Base-by-base conservation (phyloP, 192 early-diverging fungal species). In the Backusella sp. region DNA sequence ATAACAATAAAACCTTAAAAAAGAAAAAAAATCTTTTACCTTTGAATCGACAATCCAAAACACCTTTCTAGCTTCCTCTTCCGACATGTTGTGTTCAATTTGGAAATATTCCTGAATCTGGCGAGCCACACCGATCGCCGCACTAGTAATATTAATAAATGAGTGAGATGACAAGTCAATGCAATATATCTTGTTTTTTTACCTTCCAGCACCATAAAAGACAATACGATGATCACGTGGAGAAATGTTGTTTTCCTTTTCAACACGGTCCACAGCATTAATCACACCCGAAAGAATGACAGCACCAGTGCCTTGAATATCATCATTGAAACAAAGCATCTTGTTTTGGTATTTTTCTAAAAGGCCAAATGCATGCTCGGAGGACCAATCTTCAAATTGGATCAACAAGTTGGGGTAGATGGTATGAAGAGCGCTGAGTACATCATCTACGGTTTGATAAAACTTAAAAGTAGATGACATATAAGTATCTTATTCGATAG, bases 321-420 rank as follows among this genome's bases (percentile, higher is more conserved):
- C 95, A 76, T 99, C 97, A 83, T 99, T 99, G 84, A 99, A 99
- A 83, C 91, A 94, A 66, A 94, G 88, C 67, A 90, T 92, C 34
- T 87, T 82, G 78, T 91, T 74, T 72, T 94, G 88, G 83, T 96
- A 96, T 73, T 92, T 88, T 30, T 92, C 90, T 67, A 99, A 83
- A 46, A 96, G 84, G 11, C 88, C 92, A 79, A 97, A 97, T 11
- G 97, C 84, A 66, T 98, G 95, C 76, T 96, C 95, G 8, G 94
- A 92, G 37, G 94, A 94, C 77, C 96, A 99, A 79, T 99, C 97
- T 82, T 99, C 97, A 73, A 97, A 98, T 86, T 99, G 97, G 66
- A 99, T 92, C 28, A 99, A 87, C 74, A 96, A 75, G 52, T 90
- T 81, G 6, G 95, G 95, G 85, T 94, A 96, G 34, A 91, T 86